Conservation (phyloP, 495 filamentous ascomycete genomes). For the Lasiosphaeriaceae sp. region DNA sequence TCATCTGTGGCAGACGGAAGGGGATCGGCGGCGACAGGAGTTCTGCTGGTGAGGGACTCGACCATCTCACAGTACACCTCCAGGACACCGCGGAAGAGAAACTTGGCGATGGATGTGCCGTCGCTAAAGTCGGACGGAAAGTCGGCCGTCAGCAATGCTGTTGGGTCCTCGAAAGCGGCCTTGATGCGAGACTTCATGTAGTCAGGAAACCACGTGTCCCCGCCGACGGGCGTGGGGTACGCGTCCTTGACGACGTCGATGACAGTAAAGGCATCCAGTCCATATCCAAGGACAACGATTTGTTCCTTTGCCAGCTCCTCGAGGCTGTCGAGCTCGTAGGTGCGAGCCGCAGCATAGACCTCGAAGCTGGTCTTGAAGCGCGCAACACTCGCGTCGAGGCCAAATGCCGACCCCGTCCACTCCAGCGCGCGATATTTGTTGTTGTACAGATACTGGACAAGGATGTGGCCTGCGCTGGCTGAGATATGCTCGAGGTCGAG, state of each 20-base stretch:
- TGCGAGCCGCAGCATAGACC: conserved; percentile 11
- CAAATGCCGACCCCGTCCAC: not conserved
- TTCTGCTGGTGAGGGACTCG: not conserved
- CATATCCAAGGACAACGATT: conserved; percentile 3
- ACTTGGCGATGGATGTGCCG: conserved; percentile 2
- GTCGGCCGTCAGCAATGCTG: not conserved
- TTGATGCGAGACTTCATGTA: conserved; percentile 18
- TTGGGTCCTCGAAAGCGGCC: conserved; percentile 6
- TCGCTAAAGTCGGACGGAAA: not conserved
- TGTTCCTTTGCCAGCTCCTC: conserved; percentile 9
- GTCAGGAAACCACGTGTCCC: conserved; percentile 19
- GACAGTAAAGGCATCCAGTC: conserved; percentile 14
- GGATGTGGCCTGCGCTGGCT: conserved; percentile 20
- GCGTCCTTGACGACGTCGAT: conserved; percentile 15
- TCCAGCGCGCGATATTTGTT: not conserved
- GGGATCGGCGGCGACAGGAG: not conserved
- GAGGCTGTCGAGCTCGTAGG: conserved; percentile 10
- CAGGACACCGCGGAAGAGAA: conserved; percentile 5
- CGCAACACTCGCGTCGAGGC: not conserved
- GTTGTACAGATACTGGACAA: conserved; percentile 27
- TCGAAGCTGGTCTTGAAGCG: conserved; percentile 11
- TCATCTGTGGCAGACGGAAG: too few relatives aligned
- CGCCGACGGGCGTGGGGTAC: conserved; percentile 6
- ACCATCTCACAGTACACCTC: conserved; percentile 3
- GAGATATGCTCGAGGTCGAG: conserved; percentile 7